phyloP scores from a whole-genome alignment of 2,329 filamentous ascomycete genomes.

The Penicillium expansum region DNA sequence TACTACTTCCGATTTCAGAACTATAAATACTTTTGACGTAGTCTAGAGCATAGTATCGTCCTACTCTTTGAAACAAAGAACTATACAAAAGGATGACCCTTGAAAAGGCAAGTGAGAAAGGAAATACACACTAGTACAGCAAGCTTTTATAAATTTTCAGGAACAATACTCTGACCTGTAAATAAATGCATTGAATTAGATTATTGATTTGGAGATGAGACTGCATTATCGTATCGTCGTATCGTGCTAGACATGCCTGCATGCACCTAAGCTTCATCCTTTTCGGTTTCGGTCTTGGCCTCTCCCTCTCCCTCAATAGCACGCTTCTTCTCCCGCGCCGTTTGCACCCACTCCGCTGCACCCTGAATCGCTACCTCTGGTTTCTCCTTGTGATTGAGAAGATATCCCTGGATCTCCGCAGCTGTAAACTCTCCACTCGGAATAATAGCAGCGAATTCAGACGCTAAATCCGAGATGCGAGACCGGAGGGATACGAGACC shows the following conservation, averaged over 20 bases:
- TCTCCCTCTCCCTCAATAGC: conserved; percentile 12
- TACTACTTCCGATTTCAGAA: not conserved
- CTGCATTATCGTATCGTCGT: not conserved
- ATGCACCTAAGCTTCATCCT: not conserved
- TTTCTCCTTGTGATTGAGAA: conserved; percentile 36
- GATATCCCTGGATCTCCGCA: conserved; percentile 43
- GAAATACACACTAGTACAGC: not conserved
- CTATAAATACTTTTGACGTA: no score
- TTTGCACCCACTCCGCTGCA: conserved; percentile 32
- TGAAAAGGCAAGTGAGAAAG: not conserved
- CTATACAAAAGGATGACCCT: not conserved
- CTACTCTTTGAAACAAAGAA: not conserved
- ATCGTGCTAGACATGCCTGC: not conserved
- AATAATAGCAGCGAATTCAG: conserved; percentile 32
- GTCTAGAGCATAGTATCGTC: not conserved
- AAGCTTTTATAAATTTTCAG: not conserved
- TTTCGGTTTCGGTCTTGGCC: conserved; percentile 6
- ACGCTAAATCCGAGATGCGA: conserved; percentile 26
- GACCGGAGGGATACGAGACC: conserved; percentile 14
- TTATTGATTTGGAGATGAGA: not conserved
- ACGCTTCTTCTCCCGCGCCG: conserved; percentile 26
- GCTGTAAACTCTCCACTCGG: conserved; percentile 38
- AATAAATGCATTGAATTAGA: not conserved
- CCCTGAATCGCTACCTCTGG: conserved; percentile 33
- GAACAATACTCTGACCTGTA: not conserved